Base-by-base conservation (phyloP, 495 filamentous ascomycete species). In the Aspergillus bridgeri region DNA sequence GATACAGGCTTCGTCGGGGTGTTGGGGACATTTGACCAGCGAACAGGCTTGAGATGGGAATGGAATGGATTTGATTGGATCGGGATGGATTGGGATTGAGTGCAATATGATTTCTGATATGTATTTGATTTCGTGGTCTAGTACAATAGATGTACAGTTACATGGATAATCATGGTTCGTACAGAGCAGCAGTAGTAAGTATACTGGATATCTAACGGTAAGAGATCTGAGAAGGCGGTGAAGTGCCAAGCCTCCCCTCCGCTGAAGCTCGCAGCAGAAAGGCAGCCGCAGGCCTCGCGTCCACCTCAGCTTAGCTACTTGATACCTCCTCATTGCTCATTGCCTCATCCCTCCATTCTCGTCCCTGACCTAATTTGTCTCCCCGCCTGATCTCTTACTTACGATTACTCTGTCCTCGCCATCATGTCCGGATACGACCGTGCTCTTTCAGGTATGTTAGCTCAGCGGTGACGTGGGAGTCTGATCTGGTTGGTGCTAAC, bases 351-450 rank as follows among this genome's bases (percentile, higher is more conserved):
- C 38, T 51, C 23, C 27, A 33, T 29, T 46, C 0, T 51, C n/a
- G n/a, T n/a, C n/a, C n/a, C n/a, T n/a, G n/a, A n/a, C n/a, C n/a
- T n/a, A n/a, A n/a, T 46, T 55, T 29, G 25, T 52, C 29, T 29
- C 48, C 47, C 23, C 19, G 51, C 45, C 60, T 43, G 25, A 33
- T 11, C 17, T 19, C 45, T 19, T 45, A 27, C 49, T 53, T n/a
- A n/a, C 48, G 25, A 57, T 53, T 22, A 54, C 46, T 7, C 11
- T 29, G 33, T 44, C 50, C 48, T 56, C 43, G 62, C 60, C 68
- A 93, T 91, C 86, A 86, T 88, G 72, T 91, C 91, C 61, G 89
- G 89, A 75, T 95, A 96, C 75, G 91, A 96, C 72, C 88, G 91
- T 90, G 91, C 91, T 77, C 86, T 96, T 73, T 94, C 91, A 70